Percentiles rank a stretch among this genome's conserved stretches.
Conservation (phyloP, 441 rosid genomes). For the Gossypium trilobum region DNA sequence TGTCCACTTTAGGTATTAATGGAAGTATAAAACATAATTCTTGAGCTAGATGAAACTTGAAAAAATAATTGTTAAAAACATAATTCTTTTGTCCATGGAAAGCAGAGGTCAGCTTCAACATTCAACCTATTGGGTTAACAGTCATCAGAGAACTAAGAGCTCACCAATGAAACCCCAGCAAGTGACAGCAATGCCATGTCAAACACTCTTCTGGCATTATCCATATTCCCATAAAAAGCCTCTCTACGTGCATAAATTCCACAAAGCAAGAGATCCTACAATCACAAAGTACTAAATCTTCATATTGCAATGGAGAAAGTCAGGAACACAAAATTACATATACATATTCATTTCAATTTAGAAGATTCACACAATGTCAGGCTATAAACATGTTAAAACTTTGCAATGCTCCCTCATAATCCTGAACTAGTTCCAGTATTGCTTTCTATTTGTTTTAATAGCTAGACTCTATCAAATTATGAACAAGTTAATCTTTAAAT, state of each 20-base stretch:
- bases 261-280: conserved; percentile 80
- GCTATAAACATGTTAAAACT: background rate
- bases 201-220: conserved; percentile 77
- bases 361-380: background rate
- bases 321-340: background rate
- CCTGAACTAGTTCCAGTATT: background rate
- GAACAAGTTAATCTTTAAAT: conserved; percentile 32
- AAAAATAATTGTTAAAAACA: background rate
- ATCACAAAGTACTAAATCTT: conserved; percentile 15
- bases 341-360: background rate
- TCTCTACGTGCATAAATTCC: conserved; percentile 94
- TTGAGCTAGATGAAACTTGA: background rate
- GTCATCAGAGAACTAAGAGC: conserved; percentile 19
- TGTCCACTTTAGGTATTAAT: background rate
- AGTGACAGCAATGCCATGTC: conserved; percentile 87
- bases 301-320: background rate
- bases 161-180: conserved; percentile 66
- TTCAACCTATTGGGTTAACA: background rate
- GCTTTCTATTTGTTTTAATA: background rate
- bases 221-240: conserved; percentile 72
- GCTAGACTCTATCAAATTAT: background rate
- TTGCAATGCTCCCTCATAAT: background rate
- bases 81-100: background rate
- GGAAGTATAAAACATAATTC: background rate
- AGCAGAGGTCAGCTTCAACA: conserved; percentile 10